Evolutionary conservation across 179 eudicot species (phyloP).

Genomic region (Carnegiea gigantea): DNA sequence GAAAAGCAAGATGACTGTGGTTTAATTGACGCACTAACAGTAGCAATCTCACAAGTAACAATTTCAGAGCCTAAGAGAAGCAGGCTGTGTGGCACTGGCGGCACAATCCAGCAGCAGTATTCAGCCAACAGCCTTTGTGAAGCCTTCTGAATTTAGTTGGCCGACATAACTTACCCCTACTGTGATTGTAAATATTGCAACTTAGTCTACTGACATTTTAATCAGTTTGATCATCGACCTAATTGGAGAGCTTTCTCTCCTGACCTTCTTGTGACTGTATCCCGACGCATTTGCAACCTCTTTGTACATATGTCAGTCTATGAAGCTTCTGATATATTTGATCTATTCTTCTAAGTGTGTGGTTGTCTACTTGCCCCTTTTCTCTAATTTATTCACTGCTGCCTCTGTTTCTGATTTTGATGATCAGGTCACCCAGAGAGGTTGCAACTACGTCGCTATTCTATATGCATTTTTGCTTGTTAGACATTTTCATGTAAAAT

Average conservation of each 20-base stretch:
- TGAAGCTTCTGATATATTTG: constrained; percentile 7
- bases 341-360: not conserved
- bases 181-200: constrained; percentile 6
- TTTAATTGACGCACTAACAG: constrained; percentile 76
- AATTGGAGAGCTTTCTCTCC: constrained; percentile 14
- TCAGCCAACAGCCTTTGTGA: constrained; percentile 83
- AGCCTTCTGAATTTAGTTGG: constrained; percentile 54
- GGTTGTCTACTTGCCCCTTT: not conserved
- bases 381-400: not conserved
- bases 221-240: constrained; percentile 1
- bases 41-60: constrained; percentile 77
- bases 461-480: too few species aligned
- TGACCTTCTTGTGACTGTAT: constrained; percentile 7
- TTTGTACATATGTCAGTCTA: constrained; percentile 19
- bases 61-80: constrained; percentile 91
- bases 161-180: constrained; percentile 14
- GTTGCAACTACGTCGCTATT: not conserved
- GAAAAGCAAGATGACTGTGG: constrained; percentile 58
- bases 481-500: not conserved
- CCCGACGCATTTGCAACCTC: not conserved
- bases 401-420: not conserved
- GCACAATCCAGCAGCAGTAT: constrained; percentile 63
- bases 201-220: not conserved
- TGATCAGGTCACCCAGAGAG: not conserved
- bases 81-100: constrained; percentile 44